These are phyloP conservation scores for Medicago arabica DNA, from an alignment of 306 rosid genomes.

Conservation along the genomic window DNA sequence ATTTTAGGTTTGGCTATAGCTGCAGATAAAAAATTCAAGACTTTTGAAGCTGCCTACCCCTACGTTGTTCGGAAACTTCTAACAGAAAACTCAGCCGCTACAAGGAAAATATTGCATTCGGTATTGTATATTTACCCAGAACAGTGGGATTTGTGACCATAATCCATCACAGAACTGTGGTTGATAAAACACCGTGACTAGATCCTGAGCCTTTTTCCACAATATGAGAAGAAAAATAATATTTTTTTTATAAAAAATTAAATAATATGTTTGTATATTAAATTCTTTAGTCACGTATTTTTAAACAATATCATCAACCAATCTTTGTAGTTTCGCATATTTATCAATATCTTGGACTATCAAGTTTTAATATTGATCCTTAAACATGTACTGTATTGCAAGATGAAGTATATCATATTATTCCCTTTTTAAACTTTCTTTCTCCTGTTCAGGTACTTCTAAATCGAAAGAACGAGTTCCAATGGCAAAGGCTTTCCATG, in stretches of 20 bases:
- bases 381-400: slow-evolving; percentile 7
- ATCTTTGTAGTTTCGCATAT: slow-evolving; percentile 19
- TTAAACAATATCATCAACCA: slow-evolving; percentile 13
- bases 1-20: slow-evolving; percentile 85
- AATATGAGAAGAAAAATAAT: slow-evolving; percentile 18
- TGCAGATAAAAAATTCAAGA: slow-evolving; percentile 77
- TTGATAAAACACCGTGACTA: slow-evolving; percentile 23
- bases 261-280: neutral
- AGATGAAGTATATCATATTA: neutral
- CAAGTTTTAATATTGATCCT: slow-evolving; percentile 26
- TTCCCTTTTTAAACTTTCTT: slow-evolving; percentile 15
- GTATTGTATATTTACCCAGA: slow-evolving; percentile 47
- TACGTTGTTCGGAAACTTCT: slow-evolving; percentile 88
- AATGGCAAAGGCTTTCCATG: slow-evolving; percentile 83
- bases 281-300: slow-evolving; percentile 1
- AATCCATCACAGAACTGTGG: slow-evolving; percentile 1
- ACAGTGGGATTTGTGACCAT: slow-evolving; percentile 24
- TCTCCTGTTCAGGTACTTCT: slow-evolving; percentile 70
- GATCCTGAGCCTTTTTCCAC: slow-evolving; percentile 15
- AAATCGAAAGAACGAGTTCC: slow-evolving; percentile 81
- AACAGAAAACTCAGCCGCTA: slow-evolving; percentile 81
- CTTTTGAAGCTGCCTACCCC: slow-evolving; percentile 97
- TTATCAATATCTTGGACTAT: slow-evolving; percentile 1
- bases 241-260: neutral
- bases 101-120: slow-evolving; percentile 79